These are phyloP conservation scores for Sporobolomyces pararoseus DNA, from an alignment of 768 basidiomycete species.

Conservation along the genomic window DNA sequence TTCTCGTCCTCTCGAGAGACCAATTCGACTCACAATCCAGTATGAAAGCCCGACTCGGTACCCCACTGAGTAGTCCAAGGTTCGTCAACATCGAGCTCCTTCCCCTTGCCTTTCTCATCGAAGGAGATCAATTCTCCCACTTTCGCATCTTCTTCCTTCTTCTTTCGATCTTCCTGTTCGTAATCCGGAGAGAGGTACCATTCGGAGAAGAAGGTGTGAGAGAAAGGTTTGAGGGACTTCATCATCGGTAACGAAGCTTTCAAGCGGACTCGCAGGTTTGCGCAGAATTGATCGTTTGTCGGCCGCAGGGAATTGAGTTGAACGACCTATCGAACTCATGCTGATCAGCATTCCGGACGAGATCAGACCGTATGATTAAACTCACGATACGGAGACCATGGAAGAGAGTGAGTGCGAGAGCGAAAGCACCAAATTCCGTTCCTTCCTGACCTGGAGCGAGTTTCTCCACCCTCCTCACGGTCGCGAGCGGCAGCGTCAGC, in stretches of 20 bases:
- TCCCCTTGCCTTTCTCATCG: constrained; percentile 43
- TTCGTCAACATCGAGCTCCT: constrained; percentile 47
- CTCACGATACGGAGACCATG: constrained; percentile 85
- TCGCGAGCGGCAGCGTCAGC: constrained; percentile 85
- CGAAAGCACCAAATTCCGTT: constrained; percentile 78
- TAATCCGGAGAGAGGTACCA: constrained; percentile 47
- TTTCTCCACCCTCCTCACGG: constrained; percentile 86
- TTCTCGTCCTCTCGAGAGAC: neutral
- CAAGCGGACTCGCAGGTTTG: constrained; percentile 77
- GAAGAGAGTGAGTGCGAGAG: constrained; percentile 90
- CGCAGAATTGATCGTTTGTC: constrained; percentile 78
- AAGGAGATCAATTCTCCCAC: constrained; percentile 45
- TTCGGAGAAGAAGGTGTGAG: constrained; percentile 91
- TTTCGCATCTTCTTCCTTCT: constrained; percentile 18
- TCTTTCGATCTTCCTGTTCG: constrained; percentile 20
- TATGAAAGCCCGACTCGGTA: constrained; percentile 43
- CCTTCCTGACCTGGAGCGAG: constrained; percentile 63
- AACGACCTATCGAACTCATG: constrained; percentile 55
- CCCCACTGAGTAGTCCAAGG: constrained; percentile 51
- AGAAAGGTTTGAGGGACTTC: constrained; percentile 85
- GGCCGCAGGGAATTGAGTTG: constrained; percentile 90
- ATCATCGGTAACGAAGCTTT: constrained; percentile 86
- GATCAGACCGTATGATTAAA: neutral
- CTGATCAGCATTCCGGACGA: neutral
- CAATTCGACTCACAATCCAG: constrained; percentile 25